These are phyloP conservation scores for Cryoendolithus antarcticus DNA, from an alignment of 2,329 filamentous ascomycete genomes.

Conservation along the genomic window DNA sequence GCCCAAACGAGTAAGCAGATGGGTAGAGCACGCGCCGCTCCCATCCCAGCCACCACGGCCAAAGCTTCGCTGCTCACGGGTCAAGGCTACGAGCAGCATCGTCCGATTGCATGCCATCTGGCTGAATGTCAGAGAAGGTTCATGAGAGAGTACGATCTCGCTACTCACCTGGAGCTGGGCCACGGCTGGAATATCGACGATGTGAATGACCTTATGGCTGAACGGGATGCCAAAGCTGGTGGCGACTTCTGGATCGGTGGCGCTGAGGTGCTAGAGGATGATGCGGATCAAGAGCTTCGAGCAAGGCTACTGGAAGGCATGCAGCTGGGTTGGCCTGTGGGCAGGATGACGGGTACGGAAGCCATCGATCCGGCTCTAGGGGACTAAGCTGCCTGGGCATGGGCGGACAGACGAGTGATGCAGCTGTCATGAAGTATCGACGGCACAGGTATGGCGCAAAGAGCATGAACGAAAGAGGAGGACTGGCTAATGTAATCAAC, in stretches of 20 bases:
- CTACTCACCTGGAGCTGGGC: conserved; percentile 39
- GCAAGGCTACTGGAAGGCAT: conserved; percentile 3
- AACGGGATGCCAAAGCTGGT: conserved; percentile 28
- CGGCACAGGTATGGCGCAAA: no score
- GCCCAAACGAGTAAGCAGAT: conserved; percentile 5
- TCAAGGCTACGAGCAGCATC: conserved; percentile 40
- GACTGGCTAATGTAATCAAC: no score
- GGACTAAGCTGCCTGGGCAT: no score
- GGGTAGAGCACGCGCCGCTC: not conserved
- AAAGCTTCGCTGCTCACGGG: conserved; percentile 37
- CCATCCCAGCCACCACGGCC: not conserved
- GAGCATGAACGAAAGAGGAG: no score
- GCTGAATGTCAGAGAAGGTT: conserved; percentile 42
- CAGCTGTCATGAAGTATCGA: not conserved
- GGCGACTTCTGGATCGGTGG: conserved; percentile 36
- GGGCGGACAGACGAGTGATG: no score
- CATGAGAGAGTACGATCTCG: conserved; percentile 45
- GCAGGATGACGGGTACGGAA: no score
- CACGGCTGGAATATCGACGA: conserved; percentile 31
- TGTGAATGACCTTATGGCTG: conserved; percentile 23
- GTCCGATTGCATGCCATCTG: conserved; percentile 40
- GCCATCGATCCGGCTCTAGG: no score
- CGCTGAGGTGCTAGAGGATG: conserved; percentile 6
- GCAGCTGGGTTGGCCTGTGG: not conserved
- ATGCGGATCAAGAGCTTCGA: conserved; percentile 3